Evolutionary conservation across 352 stramenopile species (phyloP).

Genomic region (Pythium guiyangense): DNA sequence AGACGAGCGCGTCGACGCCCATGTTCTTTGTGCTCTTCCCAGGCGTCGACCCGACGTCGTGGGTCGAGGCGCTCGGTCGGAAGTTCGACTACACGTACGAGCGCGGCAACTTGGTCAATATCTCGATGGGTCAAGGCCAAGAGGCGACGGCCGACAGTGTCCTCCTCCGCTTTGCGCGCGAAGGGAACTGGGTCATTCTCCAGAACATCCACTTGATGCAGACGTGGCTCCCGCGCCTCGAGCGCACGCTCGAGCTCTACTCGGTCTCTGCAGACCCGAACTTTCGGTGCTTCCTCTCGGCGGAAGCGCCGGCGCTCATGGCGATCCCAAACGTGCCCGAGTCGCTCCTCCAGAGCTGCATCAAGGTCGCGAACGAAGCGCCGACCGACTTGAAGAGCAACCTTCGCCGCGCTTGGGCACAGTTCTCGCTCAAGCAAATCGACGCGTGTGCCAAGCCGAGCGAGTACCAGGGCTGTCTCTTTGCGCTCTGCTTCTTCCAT

Average conservation of each 20-base stretch:
- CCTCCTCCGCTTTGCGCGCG: slow-evolving; percentile 62
- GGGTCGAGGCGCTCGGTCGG: slow-evolving; percentile 79
- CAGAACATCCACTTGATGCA: slow-evolving; percentile 93
- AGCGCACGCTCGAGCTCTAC: slow-evolving; percentile 70
- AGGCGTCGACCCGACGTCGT: slow-evolving; percentile 83
- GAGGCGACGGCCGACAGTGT: slow-evolving; percentile 66
- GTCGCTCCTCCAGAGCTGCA: slow-evolving; percentile 79
- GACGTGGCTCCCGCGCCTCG: slow-evolving; percentile 83
- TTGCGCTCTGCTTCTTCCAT: slow-evolving; percentile 94
- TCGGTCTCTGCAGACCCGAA: slow-evolving; percentile 85
- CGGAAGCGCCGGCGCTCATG: slow-evolving; percentile 76
- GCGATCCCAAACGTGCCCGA: slow-evolving; percentile 89
- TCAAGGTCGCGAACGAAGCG: slow-evolving; percentile 85
- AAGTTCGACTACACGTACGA: slow-evolving; percentile 84
- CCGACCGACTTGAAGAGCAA: slow-evolving; percentile 83
- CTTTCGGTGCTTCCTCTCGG: slow-evolving; percentile 94
- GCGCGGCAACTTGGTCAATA: slow-evolving; percentile 68
- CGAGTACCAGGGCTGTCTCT: slow-evolving; percentile 92
- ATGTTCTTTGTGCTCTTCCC: slow-evolving; percentile 93
- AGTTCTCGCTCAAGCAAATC: slow-evolving; percentile 75
- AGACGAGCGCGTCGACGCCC: slow-evolving; percentile 87
- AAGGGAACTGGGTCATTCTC: slow-evolving; percentile 88
- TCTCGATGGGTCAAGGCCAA: slow-evolving; percentile 90
- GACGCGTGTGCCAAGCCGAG: slow-evolving; percentile 60
- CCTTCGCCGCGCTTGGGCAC: slow-evolving; percentile 70